phyloP scores from a whole-genome alignment of 805 yeast species.

The Kodamaea lidongshanica region DNA sequence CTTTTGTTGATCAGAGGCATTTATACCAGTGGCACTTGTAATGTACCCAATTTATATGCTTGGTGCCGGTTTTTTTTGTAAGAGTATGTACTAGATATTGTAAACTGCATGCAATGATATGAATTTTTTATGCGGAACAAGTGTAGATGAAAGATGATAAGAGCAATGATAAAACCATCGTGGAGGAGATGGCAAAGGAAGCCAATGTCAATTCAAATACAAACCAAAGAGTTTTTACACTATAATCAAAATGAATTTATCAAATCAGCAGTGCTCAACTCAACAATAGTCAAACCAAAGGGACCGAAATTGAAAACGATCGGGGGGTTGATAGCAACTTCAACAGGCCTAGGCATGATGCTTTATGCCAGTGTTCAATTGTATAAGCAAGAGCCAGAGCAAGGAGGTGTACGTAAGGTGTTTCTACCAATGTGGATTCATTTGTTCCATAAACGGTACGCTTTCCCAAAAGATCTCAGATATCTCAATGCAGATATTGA shows the following conservation, averaged over 20 bases:
- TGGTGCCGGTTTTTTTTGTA: no score
- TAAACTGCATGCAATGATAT: no score
- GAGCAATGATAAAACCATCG: no score
- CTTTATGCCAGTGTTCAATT: conserved; percentile 18
- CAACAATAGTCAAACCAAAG: conserved; percentile 9
- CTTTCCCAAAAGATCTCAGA: conserved; percentile 22
- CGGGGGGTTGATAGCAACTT: conserved; percentile 14
- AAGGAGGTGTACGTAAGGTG: conserved; percentile 7
- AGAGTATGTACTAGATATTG: no score
- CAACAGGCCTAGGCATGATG: conserved; percentile 21
- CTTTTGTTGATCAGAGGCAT: no score
- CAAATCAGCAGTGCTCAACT: neutral
- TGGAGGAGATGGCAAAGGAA: no score
- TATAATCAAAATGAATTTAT: conserved; percentile 1
- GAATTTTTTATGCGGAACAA: no score
- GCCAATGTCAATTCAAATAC: no score
- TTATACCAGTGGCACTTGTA: no score
- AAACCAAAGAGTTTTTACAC: no score
- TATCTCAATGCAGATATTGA: conserved; percentile 21
- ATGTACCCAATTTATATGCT: no score
- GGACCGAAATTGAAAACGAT: conserved; percentile 18
- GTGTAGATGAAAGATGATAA: no score
- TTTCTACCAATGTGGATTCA: conserved; percentile 25
- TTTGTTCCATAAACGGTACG: conserved; percentile 15
- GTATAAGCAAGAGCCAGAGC: conserved; percentile 7